phyloP scores from a whole-genome alignment of 2,329 filamentous ascomycete genomes.

The Cladosporium sp. region DNA sequence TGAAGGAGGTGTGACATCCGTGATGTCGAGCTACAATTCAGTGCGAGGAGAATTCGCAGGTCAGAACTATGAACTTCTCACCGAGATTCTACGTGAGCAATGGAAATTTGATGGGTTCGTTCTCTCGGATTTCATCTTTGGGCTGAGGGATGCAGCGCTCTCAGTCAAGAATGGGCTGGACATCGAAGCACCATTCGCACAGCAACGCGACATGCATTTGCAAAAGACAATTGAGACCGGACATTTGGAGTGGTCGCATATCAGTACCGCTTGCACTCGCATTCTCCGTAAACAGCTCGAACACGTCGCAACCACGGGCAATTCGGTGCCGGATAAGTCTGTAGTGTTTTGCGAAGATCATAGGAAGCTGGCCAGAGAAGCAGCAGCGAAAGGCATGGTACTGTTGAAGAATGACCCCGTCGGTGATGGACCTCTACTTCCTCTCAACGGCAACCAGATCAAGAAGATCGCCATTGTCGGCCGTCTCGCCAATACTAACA shows the following conservation, averaged over 20 bases:
- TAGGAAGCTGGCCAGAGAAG: constrained; percentile 15
- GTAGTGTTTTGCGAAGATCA: constrained; percentile 16
- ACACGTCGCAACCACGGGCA: neutral
- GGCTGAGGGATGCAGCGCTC: constrained; percentile 14
- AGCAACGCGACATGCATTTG: constrained; percentile 10
- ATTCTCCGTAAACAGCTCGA: constrained; percentile 11
- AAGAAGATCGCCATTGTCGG: constrained; percentile 16
- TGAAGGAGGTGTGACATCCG: constrained; percentile 11
- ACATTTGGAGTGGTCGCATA: constrained; percentile 1
- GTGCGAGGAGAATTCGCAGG: constrained; percentile 18
- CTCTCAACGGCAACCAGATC: neutral
- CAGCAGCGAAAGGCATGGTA: constrained; percentile 17
- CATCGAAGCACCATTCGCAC: constrained; percentile 17
- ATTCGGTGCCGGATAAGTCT: neutral
- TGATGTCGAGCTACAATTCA: constrained; percentile 19
- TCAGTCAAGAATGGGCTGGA: constrained; percentile 19
- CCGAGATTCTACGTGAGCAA: constrained; percentile 15
- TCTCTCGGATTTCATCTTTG: constrained; percentile 17
- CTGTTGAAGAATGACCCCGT: constrained; percentile 16
- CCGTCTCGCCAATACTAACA: constrained; percentile 14
- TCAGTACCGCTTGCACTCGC: constrained; percentile 8
- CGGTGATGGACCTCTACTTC: neutral
- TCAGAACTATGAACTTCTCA: constrained; percentile 16
- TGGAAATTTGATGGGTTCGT: constrained; percentile 19
- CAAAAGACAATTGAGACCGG: constrained; percentile 4